These are phyloP conservation scores for Amniculicola lignicola DNA, from an alignment of 495 filamentous ascomycete genomes.

Conservation along the genomic window DNA sequence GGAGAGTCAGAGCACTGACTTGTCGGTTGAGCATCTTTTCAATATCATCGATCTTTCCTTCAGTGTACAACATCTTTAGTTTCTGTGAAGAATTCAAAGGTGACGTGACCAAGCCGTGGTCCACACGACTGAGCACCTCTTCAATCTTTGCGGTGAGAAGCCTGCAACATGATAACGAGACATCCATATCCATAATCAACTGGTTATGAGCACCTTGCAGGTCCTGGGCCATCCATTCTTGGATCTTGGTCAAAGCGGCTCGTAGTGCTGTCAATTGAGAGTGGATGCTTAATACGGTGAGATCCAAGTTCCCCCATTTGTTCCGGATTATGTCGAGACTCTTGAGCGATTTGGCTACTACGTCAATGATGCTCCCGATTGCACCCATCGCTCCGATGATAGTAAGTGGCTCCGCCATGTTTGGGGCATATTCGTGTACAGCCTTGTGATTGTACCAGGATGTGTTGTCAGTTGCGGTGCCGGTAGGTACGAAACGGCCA, in stretches of 20 bases:
- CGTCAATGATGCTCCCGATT: conserved; percentile 24
- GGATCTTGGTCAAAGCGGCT: conserved; percentile 32
- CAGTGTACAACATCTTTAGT: too few species aligned
- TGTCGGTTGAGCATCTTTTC: conserved; percentile 33
- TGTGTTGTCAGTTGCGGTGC: too few species aligned
- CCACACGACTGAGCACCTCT: conserved; percentile 12
- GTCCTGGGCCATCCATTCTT: conserved; percentile 29
- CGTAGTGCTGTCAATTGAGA: conserved; percentile 32
- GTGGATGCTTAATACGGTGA: conserved; percentile 28
- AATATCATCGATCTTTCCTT: conserved; percentile 22
- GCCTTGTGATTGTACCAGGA: too few species aligned
- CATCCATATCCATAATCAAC: conserved; percentile 35
- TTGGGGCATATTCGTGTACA: too few species aligned
- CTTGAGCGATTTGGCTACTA: conserved; percentile 19
- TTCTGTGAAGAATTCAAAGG: too few species aligned
- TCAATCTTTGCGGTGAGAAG: conserved; percentile 29
- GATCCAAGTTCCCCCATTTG: conserved; percentile 30
- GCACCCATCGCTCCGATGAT: conserved; percentile 30
- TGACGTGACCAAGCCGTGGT: too few species aligned
- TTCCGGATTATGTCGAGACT: conserved; percentile 22
- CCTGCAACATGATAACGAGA: conserved; percentile 23
- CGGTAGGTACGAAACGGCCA: too few species aligned
- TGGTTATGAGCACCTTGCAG: conserved; percentile 31
- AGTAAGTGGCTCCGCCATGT: conserved; percentile 30
- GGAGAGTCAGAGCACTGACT: conserved; percentile 29